Base-by-base conservation (phyloP, 495 filamentous ascomycete genomes). In the Daldinia decipiens region DNA sequence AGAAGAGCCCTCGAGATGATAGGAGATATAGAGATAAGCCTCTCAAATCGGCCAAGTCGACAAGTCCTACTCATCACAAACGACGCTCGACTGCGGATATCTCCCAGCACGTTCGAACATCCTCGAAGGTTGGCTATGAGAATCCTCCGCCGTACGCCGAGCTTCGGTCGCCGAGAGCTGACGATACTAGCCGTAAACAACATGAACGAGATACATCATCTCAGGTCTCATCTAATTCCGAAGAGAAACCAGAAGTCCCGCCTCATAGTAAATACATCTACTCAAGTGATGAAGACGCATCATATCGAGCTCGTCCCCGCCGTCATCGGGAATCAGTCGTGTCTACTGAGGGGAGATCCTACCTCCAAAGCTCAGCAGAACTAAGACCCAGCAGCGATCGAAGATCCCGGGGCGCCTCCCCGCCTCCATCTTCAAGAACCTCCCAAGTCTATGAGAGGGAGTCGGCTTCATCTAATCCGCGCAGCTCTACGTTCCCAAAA, bases 401-500 rank as follows among this genome's bases (percentile, higher is more conserved):
- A 43, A 67, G 59, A 66, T 62, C 75, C 38, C 69, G 73, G 24
- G 68, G 36, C 2, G 45, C 62, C n/a, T 72, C 75, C 5, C 70
- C 75, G 50, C 66, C 68, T 26, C 65, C 75, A 21, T 74, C 73
- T 47, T 68, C 75, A 32, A 66, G 63, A 12, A 27, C 32, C 29
- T 77, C 75, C 12, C 70, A 68, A 13, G 43, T 77, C 36, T 65
- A 72, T 38, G 75, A 77, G 17, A 50, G 53, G 40, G 71, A 73
- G 31, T 60, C 65, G 26, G 31, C 54, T 2, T 59, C 67, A 38
- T 72, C 75, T 5, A 79, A 74, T 59, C 61, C 81, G 8, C 73
- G 79, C 29, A 81, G 78, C 34, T 50, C 79, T 17, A 78, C 80
- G 5, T 81, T 82, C 17, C 79, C 80, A 5, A 68, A 72, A 59